Evolutionary conservation across 2,329 filamentous ascomycete genomes (phyloP), one percentile per base, ranked within the genome.

Genomic region (Aspergillus sp.): DNA sequence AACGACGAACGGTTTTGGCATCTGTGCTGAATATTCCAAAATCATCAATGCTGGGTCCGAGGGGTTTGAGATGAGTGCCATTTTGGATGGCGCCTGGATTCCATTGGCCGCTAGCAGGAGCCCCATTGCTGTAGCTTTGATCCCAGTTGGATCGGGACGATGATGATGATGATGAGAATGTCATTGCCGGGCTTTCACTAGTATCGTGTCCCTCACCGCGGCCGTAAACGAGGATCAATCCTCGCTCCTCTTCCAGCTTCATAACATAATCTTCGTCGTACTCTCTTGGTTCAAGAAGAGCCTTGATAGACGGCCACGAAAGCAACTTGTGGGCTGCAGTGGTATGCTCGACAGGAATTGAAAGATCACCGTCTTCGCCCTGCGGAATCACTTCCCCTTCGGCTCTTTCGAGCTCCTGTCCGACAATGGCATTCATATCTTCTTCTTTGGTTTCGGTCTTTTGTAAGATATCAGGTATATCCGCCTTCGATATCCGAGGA

Each of bases 291-390:
- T 75, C 58, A 36, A 91, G 86, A 71, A 97, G 72, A 63, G 83
- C 78, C 71, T 82, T 77, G 57, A 95, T 91, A 0, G 87, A 84
- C 0, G 84, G 84, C 87, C 90, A 92, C 50, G 84, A 82, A 27
- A 98, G 79, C 17, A 98, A 80, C 63, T 92, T 86, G 54, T 95
- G 91, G 1, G 92, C 92, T n/a, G 92, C 86, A 0, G 93, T 97
- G 0, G 91, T 96, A 71, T 98, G 94, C 66, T 96, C 91, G 27
- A 88, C 85, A 0, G 92, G 90, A 58, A 96, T 90, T 1, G 89
- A 86, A 13, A 90, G 84, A 65, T 87, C 83, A 50, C 86, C 87
- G 27, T 75, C 73, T 30, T 77, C 73, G 5, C 71, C 68, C 13
- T 55, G 59, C 30, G 65, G 65, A 5, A 65, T 44, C 19, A 54